Conservation (phyloP, 1,284 basidiomycete species). For the Rhodofomes roseus region DNA sequence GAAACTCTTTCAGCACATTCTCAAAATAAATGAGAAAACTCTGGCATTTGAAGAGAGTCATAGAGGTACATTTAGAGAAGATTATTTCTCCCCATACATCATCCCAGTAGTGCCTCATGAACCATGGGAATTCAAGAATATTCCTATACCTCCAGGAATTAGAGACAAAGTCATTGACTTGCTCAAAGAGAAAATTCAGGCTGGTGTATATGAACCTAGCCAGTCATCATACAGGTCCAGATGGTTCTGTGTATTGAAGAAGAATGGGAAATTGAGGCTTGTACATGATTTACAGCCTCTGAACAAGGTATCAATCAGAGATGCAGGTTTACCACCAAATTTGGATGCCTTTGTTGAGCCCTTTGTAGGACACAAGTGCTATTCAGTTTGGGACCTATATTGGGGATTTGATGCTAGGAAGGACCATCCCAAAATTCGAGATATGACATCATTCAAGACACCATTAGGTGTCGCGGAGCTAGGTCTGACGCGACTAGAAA, state of each 20-base stretch:
- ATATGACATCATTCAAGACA: too few relatives aligned
- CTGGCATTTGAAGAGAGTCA: slow-evolving; percentile 31
- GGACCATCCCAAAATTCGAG: too few relatives aligned
- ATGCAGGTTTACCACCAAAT: not conserved
- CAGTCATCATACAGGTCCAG: slow-evolving; percentile 25
- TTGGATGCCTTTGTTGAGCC: too few relatives aligned
- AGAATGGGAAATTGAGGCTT: slow-evolving; percentile 23
- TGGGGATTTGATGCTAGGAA: too few relatives aligned
- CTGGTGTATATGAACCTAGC: slow-evolving; percentile 21
- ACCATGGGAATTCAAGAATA: slow-evolving; percentile 33
- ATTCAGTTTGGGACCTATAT: too few relatives aligned
- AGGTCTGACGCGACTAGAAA: too few relatives aligned
- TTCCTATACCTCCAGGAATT: slow-evolving; percentile 37
- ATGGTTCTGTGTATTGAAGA: slow-evolving; percentile 40
- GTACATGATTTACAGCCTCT: slow-evolving; percentile 29
- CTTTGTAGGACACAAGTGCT: too few relatives aligned
- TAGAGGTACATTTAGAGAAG: slow-evolving; percentile 29
- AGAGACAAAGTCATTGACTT: slow-evolving; percentile 30
- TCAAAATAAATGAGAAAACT: slow-evolving; percentile 26
- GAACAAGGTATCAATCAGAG: slow-evolving; percentile 10
- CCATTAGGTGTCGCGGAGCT: too few relatives aligned
- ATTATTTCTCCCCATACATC: slow-evolving; percentile 34
- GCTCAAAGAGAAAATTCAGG: slow-evolving; percentile 18
- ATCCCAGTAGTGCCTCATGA: slow-evolving; percentile 32
- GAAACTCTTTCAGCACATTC: slow-evolving; percentile 26